Percentiles rank a stretch among this genome's conserved stretches.
Conservation (phyloP, 768 basidiomycete species). For the Trametes cinnabarina region DNA sequence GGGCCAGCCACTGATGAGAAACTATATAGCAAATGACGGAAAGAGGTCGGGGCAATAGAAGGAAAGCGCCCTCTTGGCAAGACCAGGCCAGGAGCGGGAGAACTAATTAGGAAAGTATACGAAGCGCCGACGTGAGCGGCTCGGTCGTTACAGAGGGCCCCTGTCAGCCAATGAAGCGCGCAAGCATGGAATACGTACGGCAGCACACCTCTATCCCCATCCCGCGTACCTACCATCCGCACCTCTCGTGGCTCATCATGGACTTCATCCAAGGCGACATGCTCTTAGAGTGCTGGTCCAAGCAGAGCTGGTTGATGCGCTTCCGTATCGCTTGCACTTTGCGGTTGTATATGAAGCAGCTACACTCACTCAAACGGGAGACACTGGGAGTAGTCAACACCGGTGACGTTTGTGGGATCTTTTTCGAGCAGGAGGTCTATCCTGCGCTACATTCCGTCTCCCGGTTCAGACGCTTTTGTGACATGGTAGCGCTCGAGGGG, state of each 20-base stretch:
- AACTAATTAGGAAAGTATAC: too few relatives aligned
- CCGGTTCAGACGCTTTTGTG: slow-evolving; percentile 10
- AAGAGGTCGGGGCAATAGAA: too few relatives aligned
- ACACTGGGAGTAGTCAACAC: slow-evolving; percentile 4
- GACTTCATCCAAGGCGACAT: slow-evolving; percentile 19
- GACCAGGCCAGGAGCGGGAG: too few relatives aligned
- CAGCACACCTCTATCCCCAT: slow-evolving; percentile 15
- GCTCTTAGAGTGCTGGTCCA: slow-evolving; percentile 19
- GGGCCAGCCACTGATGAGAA: too few relatives aligned
- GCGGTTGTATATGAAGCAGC: slow-evolving; percentile 19
- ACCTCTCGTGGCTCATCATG: slow-evolving; percentile 13
- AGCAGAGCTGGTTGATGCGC: slow-evolving; percentile 4
- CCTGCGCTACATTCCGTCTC: background rate
- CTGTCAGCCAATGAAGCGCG: too few relatives aligned
- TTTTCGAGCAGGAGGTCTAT: slow-evolving; percentile 10
- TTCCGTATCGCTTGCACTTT: slow-evolving; percentile 23
- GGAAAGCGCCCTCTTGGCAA: too few relatives aligned
- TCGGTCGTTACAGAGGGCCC: too few relatives aligned
- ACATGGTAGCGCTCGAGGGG: slow-evolving; percentile 5
- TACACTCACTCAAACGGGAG: slow-evolving; percentile 5
- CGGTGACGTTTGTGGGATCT: slow-evolving; percentile 1
- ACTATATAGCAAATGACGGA: too few relatives aligned
- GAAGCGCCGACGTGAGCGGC: too few relatives aligned
- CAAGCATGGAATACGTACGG: slow-evolving; percentile 15
- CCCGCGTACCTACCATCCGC: slow-evolving; percentile 6